Conservation (phyloP, 306 rosid genomes). For the Quercus alba region DNA sequence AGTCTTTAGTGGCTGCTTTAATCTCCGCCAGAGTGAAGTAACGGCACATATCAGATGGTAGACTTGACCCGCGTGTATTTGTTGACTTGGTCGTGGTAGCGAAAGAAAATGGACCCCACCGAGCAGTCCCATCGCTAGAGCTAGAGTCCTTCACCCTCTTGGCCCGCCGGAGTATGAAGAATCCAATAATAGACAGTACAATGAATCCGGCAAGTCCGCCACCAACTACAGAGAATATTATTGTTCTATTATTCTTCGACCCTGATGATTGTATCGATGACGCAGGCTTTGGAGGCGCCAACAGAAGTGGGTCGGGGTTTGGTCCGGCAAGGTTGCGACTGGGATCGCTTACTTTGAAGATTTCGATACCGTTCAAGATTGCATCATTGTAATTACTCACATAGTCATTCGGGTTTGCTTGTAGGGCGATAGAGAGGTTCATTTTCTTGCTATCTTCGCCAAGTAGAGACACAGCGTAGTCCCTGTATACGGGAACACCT, state of each 20-base stretch:
- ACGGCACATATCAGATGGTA: conserved; percentile 13
- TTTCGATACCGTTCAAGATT: conserved; percentile 25
- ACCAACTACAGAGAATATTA: accelerated
- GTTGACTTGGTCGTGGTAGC: not conserved
- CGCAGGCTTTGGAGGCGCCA: not conserved
- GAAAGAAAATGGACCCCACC: not conserved
- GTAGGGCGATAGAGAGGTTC: too few relatives aligned
- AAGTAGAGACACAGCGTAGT: not conserved
- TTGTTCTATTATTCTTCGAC: not conserved
- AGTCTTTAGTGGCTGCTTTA: conserved; percentile 32
- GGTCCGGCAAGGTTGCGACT: conserved; percentile 1
- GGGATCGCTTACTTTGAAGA: conserved; percentile 11
- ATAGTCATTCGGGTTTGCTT: accelerated
- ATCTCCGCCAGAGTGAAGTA: conserved; percentile 29
- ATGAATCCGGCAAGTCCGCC: too few relatives aligned
- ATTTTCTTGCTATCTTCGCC: accelerated
- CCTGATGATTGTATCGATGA: accelerated
- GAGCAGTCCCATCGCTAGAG: not conserved
- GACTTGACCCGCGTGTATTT: not conserved
- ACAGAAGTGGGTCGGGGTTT: conserved; percentile 4
- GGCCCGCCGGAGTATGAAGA: too few relatives aligned
- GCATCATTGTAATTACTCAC: accelerated
- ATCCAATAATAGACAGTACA: accelerated
- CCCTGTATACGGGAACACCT: not conserved
- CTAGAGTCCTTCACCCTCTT: not conserved